phyloP scores from a whole-genome alignment of 257 asterid genomes.

The Solanum bukasovii region DNA sequence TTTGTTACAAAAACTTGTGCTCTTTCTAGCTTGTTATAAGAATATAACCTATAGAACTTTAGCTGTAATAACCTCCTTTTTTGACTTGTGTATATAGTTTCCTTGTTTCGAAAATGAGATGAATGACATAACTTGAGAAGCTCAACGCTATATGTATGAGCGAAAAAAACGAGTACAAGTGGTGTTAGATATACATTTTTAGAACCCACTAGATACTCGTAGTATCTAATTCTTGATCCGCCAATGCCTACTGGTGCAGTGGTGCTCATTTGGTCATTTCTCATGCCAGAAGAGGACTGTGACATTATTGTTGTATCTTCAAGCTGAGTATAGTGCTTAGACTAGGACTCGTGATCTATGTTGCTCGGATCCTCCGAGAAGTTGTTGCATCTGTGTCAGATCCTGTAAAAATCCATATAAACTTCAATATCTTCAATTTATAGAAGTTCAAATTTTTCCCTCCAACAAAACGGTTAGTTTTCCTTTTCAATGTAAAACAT shows the following conservation, averaged over 20 bases:
- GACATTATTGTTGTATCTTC: not conserved
- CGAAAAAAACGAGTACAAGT: not conserved
- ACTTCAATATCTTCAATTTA: not conserved
- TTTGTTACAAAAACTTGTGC: not conserved
- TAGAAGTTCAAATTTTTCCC: not conserved
- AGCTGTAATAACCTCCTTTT: not conserved
- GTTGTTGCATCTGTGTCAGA: not conserved
- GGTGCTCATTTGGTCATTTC: not conserved
- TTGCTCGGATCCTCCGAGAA: not conserved
- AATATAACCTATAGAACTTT: not conserved
- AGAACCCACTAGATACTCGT: not conserved
- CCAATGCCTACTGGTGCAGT: not conserved
- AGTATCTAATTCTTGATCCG: not conserved
- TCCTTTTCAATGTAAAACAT: not conserved
- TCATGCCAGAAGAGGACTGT: not conserved
- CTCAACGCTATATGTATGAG: not conserved
- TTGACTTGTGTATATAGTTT: not conserved
- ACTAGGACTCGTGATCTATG: not conserved
- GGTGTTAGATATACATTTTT: not conserved
- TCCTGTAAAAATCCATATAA: not conserved
- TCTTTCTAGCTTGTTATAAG: not conserved
- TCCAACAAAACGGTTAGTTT: not conserved
- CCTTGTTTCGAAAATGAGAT: not conserved
- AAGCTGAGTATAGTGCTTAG: not conserved
- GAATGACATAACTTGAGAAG: not conserved